phyloP scores from a whole-genome alignment of 2,329 filamentous ascomycete species.

The Apiospora arundinis region DNA sequence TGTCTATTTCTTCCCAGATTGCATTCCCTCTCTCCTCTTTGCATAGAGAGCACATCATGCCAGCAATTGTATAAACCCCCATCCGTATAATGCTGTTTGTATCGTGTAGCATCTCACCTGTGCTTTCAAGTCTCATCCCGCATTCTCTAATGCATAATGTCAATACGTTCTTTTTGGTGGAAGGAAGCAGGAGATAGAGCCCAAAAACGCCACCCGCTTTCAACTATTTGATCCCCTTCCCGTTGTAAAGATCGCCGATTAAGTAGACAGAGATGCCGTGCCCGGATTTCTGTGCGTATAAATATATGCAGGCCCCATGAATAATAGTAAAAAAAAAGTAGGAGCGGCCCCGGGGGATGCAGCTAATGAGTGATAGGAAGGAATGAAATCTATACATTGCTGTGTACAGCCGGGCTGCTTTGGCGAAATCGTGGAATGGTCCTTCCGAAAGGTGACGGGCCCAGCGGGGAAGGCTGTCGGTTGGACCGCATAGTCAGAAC shows the following conservation, averaged over 20 bases:
- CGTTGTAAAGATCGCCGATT: not conserved
- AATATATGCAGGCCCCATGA: not conserved
- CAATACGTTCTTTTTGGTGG: not conserved
- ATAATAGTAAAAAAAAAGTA: not conserved
- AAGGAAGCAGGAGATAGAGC: not conserved
- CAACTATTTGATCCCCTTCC: not conserved
- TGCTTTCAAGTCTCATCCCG: not conserved
- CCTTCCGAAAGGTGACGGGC: constrained; percentile 21
- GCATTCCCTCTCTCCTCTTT: not conserved
- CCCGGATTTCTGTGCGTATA: not conserved
- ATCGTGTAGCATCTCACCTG: not conserved
- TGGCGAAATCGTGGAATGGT: constrained; percentile 22
- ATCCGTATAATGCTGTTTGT: not conserved
- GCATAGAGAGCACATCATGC: not conserved
- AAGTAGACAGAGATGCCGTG: not conserved
- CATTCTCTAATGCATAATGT: not conserved
- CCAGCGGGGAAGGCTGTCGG: constrained; percentile 23
- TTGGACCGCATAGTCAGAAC: constrained; percentile 40
- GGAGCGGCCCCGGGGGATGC: not conserved
- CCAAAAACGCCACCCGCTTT: constrained; percentile 4
- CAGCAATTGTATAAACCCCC: not conserved
- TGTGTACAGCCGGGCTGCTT: constrained; percentile 19
- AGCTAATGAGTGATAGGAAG: not conserved
- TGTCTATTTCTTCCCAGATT: not conserved
- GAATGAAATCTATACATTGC: not conserved